Evolutionary conservation across 108 stramenopile genomes (phyloP).

Genomic region (Schizochytrium sp.): DNA sequence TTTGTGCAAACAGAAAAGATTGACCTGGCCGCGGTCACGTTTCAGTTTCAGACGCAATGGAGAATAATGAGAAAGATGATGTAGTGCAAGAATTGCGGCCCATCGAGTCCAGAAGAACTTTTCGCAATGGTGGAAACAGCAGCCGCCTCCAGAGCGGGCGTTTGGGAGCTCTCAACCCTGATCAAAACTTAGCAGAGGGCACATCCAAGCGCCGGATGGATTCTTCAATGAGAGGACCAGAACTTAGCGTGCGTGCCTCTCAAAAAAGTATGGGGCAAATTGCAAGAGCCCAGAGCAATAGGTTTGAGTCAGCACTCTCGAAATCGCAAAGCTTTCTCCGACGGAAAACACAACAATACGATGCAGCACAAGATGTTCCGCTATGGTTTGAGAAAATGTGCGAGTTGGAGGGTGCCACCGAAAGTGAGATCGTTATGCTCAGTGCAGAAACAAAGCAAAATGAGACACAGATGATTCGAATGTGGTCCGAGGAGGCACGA

Average conservation of each 20-base stretch:
- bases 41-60: too few species aligned
- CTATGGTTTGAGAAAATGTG: conserved; percentile 54
- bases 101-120: too few species aligned
- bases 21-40: too few species aligned
- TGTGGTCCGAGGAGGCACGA: conserved; percentile 50
- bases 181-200: too few species aligned
- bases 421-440: neutral
- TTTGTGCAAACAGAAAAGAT: too few species aligned
- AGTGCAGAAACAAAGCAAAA: conserved; percentile 4
- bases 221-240: neutral
- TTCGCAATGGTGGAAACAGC: too few species aligned
- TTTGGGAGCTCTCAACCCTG: too few species aligned
- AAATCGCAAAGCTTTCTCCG: neutral
- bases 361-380: conserved; percentile 38
- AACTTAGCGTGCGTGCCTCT: neutral
- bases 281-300: conserved; percentile 5
- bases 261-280: neutral
- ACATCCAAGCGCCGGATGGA: too few species aligned
- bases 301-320: neutral
- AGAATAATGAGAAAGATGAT: too few species aligned
- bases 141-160: too few species aligned
- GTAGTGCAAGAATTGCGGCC: too few species aligned
- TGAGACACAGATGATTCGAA: conserved; percentile 51
- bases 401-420: conserved; percentile 52
- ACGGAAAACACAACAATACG: neutral